Base-by-base conservation (phyloP, 2,329 filamentous ascomycete species). In the Aspergillus thermomutatus region DNA sequence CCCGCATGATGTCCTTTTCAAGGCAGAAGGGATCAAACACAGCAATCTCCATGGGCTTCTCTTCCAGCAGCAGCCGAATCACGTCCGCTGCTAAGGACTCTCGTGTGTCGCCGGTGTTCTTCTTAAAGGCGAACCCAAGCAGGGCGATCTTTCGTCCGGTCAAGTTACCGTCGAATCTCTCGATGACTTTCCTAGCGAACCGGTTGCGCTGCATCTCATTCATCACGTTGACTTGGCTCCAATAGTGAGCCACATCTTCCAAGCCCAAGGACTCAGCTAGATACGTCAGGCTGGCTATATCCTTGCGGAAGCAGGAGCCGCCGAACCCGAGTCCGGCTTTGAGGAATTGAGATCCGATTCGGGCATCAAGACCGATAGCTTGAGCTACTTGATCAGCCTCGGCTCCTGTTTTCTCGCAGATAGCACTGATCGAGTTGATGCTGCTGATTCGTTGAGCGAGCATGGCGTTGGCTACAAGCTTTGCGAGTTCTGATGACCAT, bases 231-330 rank as follows among this genome's bases (percentile, higher is more conserved):
- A 93, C 88, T 55, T 85, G 82, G 58, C 80, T 80, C 89, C 89
- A 93, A 76, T 92, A 92, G 60, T 85, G 82, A 34, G 85, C 87
- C 0, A 92, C 88, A 65, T 92, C 87, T 3, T 82, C 80, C 10
- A 92, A 78, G 52, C 87, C 83, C 54, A 91, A 79, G 2, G 82
- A 84, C 65, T 90, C 86, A 17, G 89, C 86, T 28, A 92, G 80
- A 73, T 92, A 91, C 19, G 87, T 83, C 40, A 93, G 77, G 71
- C 83, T 89, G 50, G 90, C 79, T 45, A 92, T 84, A 68, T 93
- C 90, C 74, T 93, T 93, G 72, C 88, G 86, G 79, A 93, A 92
- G 74, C 90, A 93, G 59, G 85, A 89, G 21, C 90, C 90, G 54
- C 90, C 89, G 66, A 92, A 93, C 17, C 90, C 90, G 34, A 91